Conservation (phyloP, 1,284 basidiomycete genomes). For the Vanrija pseudolonga region DNA sequence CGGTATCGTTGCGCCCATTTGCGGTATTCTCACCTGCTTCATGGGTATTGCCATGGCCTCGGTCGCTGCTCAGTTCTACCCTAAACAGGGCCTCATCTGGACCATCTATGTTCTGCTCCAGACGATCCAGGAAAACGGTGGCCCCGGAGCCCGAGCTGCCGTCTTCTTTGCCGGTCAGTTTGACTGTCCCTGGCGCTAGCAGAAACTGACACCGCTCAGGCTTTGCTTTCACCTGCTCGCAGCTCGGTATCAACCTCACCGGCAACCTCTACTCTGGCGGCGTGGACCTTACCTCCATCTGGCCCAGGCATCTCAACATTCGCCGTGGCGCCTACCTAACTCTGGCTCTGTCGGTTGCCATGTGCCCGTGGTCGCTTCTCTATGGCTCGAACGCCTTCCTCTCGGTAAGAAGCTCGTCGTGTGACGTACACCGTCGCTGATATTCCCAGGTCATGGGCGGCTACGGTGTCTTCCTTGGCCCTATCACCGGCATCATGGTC, state of each 20-base stretch:
- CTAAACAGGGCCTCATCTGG: constrained; percentile 44
- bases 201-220: constrained; percentile 14
- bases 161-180: constrained; percentile 44
- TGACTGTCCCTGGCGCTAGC: not conserved
- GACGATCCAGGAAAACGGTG: constrained; percentile 36
- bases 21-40: constrained; percentile 41
- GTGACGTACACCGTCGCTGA: not conserved
- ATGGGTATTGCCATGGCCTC: constrained; percentile 50
- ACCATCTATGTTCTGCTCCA: constrained; percentile 45
- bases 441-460: constrained; percentile 29
- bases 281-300: constrained; percentile 48
- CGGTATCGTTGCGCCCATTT: constrained; percentile 35
- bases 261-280: constrained; percentile 47
- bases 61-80: constrained; percentile 40
- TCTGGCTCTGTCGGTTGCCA: constrained; percentile 37
- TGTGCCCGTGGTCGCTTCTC: constrained; percentile 48
- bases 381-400: constrained; percentile 43
- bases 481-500: constrained; percentile 48
- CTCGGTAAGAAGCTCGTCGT: constrained; percentile 24
- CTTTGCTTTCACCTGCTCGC: constrained; percentile 42
- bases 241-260: constrained; percentile 48
- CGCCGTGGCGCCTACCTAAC: constrained; percentile 38
- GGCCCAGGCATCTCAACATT: constrained; percentile 51
- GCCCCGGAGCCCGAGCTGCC: constrained; percentile 41
- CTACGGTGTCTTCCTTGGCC: constrained; percentile 48